phyloP scores from a whole-genome alignment of 257 asterid genomes.

The Gentiana macrophylla region DNA sequence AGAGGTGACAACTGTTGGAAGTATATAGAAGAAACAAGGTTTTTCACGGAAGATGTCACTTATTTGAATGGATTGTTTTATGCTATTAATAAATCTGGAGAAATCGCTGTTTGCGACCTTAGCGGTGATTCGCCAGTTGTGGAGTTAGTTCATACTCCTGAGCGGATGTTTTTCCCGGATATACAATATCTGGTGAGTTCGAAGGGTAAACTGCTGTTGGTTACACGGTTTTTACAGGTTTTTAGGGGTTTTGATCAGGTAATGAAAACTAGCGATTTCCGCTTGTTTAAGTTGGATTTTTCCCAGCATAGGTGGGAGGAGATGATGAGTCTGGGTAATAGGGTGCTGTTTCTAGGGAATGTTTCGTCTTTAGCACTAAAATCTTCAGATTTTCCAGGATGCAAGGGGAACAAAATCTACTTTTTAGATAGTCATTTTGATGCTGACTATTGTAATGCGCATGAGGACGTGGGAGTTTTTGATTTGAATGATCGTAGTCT shows the following conservation, averaged over 20 bases:
- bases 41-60: conserved; percentile 56
- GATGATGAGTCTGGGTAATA: conserved; percentile 37
- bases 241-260: conserved; percentile 27
- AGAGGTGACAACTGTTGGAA: conserved; percentile 40
- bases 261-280: conserved; percentile 39
- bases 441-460: conserved; percentile 10
- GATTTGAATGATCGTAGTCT: conserved; percentile 43
- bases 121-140: conserved; percentile 23
- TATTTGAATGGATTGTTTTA: conserved; percentile 30
- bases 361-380: conserved; percentile 50
- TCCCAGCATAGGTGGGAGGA: conserved; percentile 37
- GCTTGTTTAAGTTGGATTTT: conserved; percentile 40
- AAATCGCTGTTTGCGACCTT: conserved; percentile 48
- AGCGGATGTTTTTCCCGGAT: conserved; percentile 34
- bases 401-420: conserved; percentile 57
- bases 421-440: conserved; percentile 65
- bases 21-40: conserved; percentile 28
- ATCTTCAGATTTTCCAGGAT: conserved; percentile 52
- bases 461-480: conserved; percentile 61
- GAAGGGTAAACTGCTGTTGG: conserved; percentile 51
- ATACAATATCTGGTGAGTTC: conserved; percentile 66
- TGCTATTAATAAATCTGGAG: conserved; percentile 46
- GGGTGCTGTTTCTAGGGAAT: conserved; percentile 57
- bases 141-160: conserved; percentile 21
- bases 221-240: conserved; percentile 44